These are phyloP conservation scores for Sporothrix pseudoabietina DNA, from an alignment of 2,329 filamentous ascomycete genomes.

Conservation along the genomic window DNA sequence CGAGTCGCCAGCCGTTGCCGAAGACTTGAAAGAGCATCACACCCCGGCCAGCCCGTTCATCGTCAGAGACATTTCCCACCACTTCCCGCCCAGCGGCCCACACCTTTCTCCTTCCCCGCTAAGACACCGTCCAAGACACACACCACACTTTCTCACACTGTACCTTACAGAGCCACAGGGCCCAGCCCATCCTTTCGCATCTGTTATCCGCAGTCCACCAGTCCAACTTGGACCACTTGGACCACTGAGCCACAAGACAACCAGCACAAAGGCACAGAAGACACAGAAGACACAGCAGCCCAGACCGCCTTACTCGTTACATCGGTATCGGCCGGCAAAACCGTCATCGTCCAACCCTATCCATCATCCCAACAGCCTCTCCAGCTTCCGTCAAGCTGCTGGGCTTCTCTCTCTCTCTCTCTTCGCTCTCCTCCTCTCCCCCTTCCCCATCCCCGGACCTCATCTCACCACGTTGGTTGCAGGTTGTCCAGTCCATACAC, in stretches of 20 bases:
- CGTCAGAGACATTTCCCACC: conserved; percentile 11
- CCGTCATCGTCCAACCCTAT: conserved; percentile 23
- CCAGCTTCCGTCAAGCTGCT: conserved; percentile 6
- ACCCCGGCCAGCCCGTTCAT: conserved; percentile 10
- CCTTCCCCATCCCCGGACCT: background rate
- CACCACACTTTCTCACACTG: background rate
- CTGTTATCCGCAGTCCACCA: background rate
- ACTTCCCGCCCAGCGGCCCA: background rate
- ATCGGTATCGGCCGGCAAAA: conserved; percentile 26
- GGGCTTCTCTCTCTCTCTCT: background rate
- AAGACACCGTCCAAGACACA: conserved; percentile 16
- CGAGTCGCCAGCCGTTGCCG: background rate
- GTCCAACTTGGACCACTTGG: background rate
- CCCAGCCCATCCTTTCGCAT: background rate
- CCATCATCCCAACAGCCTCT: background rate
- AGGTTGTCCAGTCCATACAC: background rate
- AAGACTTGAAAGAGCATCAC: background rate
- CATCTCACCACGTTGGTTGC: background rate
- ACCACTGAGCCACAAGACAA: conserved; percentile 7
- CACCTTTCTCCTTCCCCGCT: conserved; percentile 5
- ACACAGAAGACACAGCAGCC: background rate
- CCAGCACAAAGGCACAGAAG: background rate
- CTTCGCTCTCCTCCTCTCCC: background rate
- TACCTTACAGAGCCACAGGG: conserved; percentile 20
- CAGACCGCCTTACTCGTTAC: conserved; percentile 22